A percentile compares a stretch with the other conserved stretches of the same genome.
Conservation (phyloP, 2,329 filamentous ascomycete species). For the Onygena corvina region DNA sequence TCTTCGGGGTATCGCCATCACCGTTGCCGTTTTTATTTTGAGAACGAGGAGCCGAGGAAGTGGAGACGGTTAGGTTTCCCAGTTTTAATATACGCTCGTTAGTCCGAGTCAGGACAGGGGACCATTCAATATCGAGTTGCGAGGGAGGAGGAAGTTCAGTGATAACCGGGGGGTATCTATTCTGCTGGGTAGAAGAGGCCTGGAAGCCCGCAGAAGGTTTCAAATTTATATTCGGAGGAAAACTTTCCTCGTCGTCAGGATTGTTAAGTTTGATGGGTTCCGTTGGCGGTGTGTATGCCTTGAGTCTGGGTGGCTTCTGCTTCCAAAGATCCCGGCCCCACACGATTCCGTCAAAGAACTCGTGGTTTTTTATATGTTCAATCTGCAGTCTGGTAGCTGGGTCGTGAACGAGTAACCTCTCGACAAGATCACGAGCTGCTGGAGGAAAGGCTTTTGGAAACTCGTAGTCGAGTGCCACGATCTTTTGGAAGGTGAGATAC, state of each 20-base stretch:
- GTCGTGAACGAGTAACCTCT: slow-evolving; percentile 80
- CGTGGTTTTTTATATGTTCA: slow-evolving; percentile 92
- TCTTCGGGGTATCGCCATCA: slow-evolving; percentile 61
- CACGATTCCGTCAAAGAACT: slow-evolving; percentile 78
- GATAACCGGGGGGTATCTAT: slow-evolving; percentile 66
- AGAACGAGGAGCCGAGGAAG: slow-evolving; percentile 61
- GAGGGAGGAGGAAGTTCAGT: slow-evolving; percentile 94
- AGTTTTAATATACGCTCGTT: slow-evolving; percentile 93
- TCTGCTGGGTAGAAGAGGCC: slow-evolving; percentile 45
- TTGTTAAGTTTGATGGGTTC: slow-evolving; percentile 67
- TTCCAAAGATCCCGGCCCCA: slow-evolving; percentile 85
- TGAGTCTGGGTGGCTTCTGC: slow-evolving; percentile 73
- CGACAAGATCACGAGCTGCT: slow-evolving; percentile 76
- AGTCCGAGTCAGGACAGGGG: slow-evolving; percentile 74
- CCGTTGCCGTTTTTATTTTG: slow-evolving; percentile 53
- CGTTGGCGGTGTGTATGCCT: slow-evolving; percentile 65
- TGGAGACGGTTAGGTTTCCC: slow-evolving; percentile 76
- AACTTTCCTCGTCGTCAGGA: slow-evolving; percentile 26
- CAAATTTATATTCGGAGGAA: slow-evolving; percentile 31
- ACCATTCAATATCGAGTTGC: slow-evolving; percentile 97
- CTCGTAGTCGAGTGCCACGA: slow-evolving; percentile 84
- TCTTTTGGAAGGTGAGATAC: slow-evolving; percentile 97
- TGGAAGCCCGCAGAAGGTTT: slow-evolving; percentile 23
- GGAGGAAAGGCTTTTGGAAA: slow-evolving; percentile 82
- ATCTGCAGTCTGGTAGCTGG: slow-evolving; percentile 73